Percentiles rank a stretch among this genome's conserved stretches.
phyloP scores from a whole-genome alignment of 2,329 filamentous ascomycete species.

The Pleoardoris graminearum region DNA sequence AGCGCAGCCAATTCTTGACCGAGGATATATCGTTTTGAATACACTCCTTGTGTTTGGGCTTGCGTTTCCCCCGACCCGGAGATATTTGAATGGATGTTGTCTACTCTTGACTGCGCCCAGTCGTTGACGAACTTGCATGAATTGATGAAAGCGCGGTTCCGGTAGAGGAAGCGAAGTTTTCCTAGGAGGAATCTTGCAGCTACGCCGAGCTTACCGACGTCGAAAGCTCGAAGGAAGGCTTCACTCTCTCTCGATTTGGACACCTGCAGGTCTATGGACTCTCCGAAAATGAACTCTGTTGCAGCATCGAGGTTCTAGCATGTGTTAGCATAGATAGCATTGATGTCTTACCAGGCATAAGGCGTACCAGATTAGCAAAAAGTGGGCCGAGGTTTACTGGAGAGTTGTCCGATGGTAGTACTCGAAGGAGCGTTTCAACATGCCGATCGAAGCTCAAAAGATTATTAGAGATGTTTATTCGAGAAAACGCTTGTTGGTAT shows the following conservation, averaged over 20 bases:
- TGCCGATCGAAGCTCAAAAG: slow-evolving; percentile 16
- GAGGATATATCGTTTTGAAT: background rate
- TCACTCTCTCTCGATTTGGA: slow-evolving; percentile 9
- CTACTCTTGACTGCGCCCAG: no score
- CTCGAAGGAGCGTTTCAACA: slow-evolving; percentile 11
- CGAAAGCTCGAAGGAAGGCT: slow-evolving; percentile 15
- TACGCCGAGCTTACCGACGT: background rate
- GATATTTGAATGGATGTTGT: no score
- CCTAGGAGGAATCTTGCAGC: background rate
- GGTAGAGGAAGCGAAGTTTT: background rate
- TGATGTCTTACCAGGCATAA: no score
- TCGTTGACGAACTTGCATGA: no score
- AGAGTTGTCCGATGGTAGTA: slow-evolving; percentile 9
- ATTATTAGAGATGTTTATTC: slow-evolving; percentile 16
- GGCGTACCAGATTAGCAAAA: background rate
- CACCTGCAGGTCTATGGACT: slow-evolving; percentile 19
- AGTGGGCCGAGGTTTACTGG: slow-evolving; percentile 13
- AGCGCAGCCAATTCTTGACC: slow-evolving; percentile 16
- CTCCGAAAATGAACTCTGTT: slow-evolving; percentile 48
- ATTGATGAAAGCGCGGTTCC: background rate
- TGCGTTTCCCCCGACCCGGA: no score
- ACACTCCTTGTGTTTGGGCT: no score
- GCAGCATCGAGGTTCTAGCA: slow-evolving; percentile 44
- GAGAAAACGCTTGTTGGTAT: slow-evolving; percentile 19
- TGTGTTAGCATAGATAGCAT: no score